phyloP scores from a whole-genome alignment of 805 yeast species.

The Metschnikowia dekortorum region DNA sequence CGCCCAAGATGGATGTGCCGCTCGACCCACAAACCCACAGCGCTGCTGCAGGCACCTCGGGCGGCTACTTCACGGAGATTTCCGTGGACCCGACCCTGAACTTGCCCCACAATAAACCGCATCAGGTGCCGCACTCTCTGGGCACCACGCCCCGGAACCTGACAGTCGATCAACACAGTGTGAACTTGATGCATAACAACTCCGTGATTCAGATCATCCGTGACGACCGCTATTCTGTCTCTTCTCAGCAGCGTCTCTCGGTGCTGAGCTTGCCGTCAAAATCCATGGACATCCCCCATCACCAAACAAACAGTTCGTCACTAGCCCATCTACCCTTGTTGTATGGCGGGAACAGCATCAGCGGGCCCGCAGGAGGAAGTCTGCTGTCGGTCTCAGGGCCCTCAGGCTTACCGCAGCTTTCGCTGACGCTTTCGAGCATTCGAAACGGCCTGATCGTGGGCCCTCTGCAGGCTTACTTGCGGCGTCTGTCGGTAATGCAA shows the following conservation, averaged over 20 bases:
- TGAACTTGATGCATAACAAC: slow-evolving; percentile 28
- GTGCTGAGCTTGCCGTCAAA: slow-evolving; percentile 41
- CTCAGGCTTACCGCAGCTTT: slow-evolving; percentile 29
- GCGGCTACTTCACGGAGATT: slow-evolving; percentile 43
- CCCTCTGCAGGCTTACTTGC: slow-evolving; percentile 14
- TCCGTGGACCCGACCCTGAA: slow-evolving; percentile 44
- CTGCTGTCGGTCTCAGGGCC: slow-evolving; percentile 38
- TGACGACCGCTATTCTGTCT: slow-evolving; percentile 35
- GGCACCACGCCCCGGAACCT: slow-evolving; percentile 16
- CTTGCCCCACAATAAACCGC: slow-evolving; percentile 39
- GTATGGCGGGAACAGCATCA: slow-evolving; percentile 38
- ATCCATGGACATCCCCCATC: slow-evolving; percentile 45
- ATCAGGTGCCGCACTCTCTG: slow-evolving; percentile 21
- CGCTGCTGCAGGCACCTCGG: slow-evolving; percentile 28
- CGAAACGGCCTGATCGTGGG: slow-evolving; percentile 39
- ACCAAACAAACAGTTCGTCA: slow-evolving; percentile 34
- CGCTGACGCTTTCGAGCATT: slow-evolving; percentile 34
- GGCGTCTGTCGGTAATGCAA: slow-evolving; percentile 16
- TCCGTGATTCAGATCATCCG: slow-evolving; percentile 38
- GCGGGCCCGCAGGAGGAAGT: slow-evolving; percentile 36
- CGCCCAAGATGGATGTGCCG: slow-evolving; percentile 24
- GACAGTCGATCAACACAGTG: slow-evolving; percentile 12
- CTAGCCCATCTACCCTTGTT: slow-evolving; percentile 41
- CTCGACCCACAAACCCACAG: slow-evolving; percentile 31
- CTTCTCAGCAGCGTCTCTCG: slow-evolving; percentile 32